Evolutionary conservation across 2,329 filamentous ascomycete species (phyloP).

Genomic region (Mycocentrospora acerina): DNA sequence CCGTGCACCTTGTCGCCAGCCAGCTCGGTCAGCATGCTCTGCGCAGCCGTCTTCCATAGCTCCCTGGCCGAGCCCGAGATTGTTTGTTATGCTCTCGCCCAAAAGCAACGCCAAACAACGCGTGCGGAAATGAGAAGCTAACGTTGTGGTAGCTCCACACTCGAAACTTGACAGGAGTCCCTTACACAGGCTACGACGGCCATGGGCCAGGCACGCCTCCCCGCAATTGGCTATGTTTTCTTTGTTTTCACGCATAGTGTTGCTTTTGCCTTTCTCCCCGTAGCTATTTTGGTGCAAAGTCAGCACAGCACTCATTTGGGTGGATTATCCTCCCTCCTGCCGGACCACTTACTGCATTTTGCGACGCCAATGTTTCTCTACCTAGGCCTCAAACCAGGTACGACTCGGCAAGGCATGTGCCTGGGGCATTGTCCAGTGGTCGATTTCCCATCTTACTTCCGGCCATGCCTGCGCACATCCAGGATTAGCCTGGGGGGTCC

Average conservation of each 20-base stretch:
- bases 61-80: slow-evolving; percentile 4
- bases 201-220: slow-evolving; percentile 9
- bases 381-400: slow-evolving; percentile 16
- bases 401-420: slow-evolving; percentile 24
- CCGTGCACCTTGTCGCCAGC: slow-evolving; percentile 7
- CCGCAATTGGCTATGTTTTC: slow-evolving; percentile 22
- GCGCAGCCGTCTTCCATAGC: background rate
- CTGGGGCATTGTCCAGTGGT: slow-evolving; percentile 26
- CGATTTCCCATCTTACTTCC: slow-evolving; percentile 24
- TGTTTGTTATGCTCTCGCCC: slow-evolving; percentile 30
- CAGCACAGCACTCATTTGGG: slow-evolving; percentile 3
- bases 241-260: slow-evolving; percentile 7
- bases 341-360: slow-evolving; percentile 24
- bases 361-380: slow-evolving; percentile 29
- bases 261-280: slow-evolving; percentile 15
- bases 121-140: slow-evolving; percentile 40
- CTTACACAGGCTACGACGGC: slow-evolving; percentile 21
- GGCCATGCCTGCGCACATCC: slow-evolving; percentile 35
- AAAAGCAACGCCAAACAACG: slow-evolving; percentile 37
- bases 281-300: slow-evolving; percentile 14
- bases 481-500: slow-evolving; percentile 26
- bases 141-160: slow-evolving; percentile 23
- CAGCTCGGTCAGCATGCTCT: slow-evolving; percentile 9
- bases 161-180: slow-evolving; percentile 30
- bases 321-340: slow-evolving; percentile 12